A percentile compares a stretch with the other conserved stretches of the same genome.
Conservation (phyloP, 1,284 basidiomycete species). For the Volvariella volvacea region DNA sequence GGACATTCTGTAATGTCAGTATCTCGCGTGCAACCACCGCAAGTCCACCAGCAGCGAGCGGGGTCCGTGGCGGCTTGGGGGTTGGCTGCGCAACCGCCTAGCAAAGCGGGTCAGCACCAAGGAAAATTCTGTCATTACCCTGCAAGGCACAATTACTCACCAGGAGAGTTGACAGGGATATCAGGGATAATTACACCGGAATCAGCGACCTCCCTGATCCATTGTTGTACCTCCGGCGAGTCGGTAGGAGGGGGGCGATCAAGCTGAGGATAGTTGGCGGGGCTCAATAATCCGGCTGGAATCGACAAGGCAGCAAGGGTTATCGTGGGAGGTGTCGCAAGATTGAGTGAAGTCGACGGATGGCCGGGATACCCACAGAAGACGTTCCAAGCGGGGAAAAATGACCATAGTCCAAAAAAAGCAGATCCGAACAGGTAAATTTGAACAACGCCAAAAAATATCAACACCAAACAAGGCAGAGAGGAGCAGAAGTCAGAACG, state of each 20-base stretch:
- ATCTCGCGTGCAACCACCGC: conserved; percentile 63
- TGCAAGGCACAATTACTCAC: conserved; percentile 18
- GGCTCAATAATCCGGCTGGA: conserved; percentile 32
- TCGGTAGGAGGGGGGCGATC: conserved; percentile 64
- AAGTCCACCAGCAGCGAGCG: conserved; percentile 82
- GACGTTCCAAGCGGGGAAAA: no score
- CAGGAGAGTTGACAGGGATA: conserved; percentile 39
- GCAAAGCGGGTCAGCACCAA: not conserved
- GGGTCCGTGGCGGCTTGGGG: conserved; percentile 47
- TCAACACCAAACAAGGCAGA: no score
- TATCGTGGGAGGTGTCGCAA: not conserved
- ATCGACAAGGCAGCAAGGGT: conserved; percentile 4
- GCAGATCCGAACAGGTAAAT: no score
- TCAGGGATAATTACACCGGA: conserved; percentile 53
- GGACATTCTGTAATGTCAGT: conserved; percentile 74
- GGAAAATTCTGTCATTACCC: not conserved
- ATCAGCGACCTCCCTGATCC: conserved; percentile 57
- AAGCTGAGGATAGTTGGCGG: conserved; percentile 62
- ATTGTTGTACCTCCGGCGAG: conserved; percentile 64
- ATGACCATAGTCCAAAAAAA: no score
- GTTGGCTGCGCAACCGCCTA: conserved; percentile 60
- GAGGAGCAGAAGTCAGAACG: not conserved
- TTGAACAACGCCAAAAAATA: no score
- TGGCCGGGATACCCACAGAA: conserved; percentile 16
- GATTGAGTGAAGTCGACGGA: conserved; percentile 6